Percentiles rank a stretch among this genome's conserved stretches.
Evolutionary conservation across 23 red algal genomes (phyloP).

Genomic region (Gracilaria gracilis): DNA sequence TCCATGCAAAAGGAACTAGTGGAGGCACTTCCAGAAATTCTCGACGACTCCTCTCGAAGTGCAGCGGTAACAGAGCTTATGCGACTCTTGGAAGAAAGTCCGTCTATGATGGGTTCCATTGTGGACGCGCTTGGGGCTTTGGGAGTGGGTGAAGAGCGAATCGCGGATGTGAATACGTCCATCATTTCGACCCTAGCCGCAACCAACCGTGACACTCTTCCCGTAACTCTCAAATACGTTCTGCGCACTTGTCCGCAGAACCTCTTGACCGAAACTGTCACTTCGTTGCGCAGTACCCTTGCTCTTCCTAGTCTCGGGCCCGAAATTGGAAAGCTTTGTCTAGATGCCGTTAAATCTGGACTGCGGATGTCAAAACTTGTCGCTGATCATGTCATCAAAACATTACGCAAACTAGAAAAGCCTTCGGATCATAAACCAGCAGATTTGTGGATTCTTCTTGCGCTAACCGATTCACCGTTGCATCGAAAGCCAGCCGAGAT

Average conservation of each 20-base stretch:
- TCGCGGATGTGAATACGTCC: constrained; percentile 65
- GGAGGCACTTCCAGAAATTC: constrained; percentile 66
- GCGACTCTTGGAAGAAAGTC: constrained; percentile 32
- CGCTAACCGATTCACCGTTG: constrained; percentile 61
- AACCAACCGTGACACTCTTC: constrained; percentile 61
- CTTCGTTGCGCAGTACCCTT: constrained; percentile 45
- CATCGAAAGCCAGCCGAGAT: constrained; percentile 70
- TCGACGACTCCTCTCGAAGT: constrained; percentile 59
- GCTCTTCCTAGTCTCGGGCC: constrained; percentile 61
- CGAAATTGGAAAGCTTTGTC: constrained; percentile 48
- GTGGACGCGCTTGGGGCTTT: constrained; percentile 63
- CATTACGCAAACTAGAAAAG: constrained; percentile 26
- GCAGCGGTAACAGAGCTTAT: constrained; percentile 56
- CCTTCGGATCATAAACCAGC: constrained; percentile 61
- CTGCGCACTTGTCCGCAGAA: constrained; percentile 47
- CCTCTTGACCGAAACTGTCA: constrained; percentile 55
- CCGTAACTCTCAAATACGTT: constrained; percentile 65
- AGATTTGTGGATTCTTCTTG: constrained; percentile 69
- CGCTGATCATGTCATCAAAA: constrained; percentile 50
- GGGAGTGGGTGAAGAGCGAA: constrained; percentile 51
- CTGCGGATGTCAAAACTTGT: constrained; percentile 64
- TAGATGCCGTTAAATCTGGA: constrained; percentile 59
- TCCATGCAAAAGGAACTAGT: constrained; percentile 57
- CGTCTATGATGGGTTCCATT: constrained; percentile 64
- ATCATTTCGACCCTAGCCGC: constrained; percentile 58